Conservation (phyloP, 768 basidiomycete genomes). For the Lactarius quietus region DNA sequence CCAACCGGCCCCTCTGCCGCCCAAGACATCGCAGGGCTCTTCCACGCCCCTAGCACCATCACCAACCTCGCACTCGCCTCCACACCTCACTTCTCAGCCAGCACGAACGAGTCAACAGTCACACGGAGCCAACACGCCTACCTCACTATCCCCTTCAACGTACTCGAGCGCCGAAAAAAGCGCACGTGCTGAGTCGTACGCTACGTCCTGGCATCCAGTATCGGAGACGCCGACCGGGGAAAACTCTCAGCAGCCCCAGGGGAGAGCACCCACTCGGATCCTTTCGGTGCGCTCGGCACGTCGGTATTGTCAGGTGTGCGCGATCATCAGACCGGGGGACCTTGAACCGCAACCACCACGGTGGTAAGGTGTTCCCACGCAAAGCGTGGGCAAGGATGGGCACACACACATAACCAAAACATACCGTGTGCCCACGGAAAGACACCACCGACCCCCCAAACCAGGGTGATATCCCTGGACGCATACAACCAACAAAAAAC, state of each 20-base stretch:
- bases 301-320: constrained; percentile 63
- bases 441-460: too few relatives aligned
- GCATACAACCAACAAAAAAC: too few relatives aligned
- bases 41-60: constrained; percentile 22
- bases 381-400: too few relatives aligned
- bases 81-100: not conserved
- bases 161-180: constrained; percentile 5
- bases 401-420: too few relatives aligned
- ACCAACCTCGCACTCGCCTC: constrained; percentile 14
- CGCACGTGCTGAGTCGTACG: not conserved
- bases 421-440: too few relatives aligned
- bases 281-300: constrained; percentile 58
- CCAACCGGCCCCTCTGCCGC: not conserved
- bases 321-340: constrained; percentile 69
- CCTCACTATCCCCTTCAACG: not conserved
- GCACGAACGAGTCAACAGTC: too few relatives aligned
- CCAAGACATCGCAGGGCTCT: constrained; percentile 6
- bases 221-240: not conserved
- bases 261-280: constrained; percentile 36
- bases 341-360: too few relatives aligned
- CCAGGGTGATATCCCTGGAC: too few relatives aligned
- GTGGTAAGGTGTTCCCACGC: too few relatives aligned
- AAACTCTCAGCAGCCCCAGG: not conserved
- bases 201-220: not conserved
- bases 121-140: constrained; percentile 1